These are phyloP conservation scores for Emericellopsis terricola DNA, from an alignment of 495 filamentous ascomycete species.

Conservation along the genomic window DNA sequence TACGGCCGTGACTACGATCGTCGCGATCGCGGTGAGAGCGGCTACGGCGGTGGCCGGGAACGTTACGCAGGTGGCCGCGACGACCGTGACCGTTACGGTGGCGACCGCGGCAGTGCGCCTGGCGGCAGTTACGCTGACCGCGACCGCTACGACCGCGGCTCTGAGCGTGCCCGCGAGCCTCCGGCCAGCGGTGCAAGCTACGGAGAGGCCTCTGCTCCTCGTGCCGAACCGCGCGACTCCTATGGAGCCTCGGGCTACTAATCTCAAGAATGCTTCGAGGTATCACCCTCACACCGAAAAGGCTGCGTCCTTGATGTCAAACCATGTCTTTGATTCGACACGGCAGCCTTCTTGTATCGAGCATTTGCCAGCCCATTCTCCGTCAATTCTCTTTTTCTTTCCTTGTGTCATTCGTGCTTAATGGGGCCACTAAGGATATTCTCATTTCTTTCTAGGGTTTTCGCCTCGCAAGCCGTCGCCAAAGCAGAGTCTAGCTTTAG, in stretches of 20 bases:
- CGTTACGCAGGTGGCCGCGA: slow-evolving; percentile 27
- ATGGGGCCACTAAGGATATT: slow-evolving; percentile 4
- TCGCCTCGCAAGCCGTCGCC: too few relatives aligned
- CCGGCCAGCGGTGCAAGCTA: slow-evolving; percentile 29
- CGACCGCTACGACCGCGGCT: slow-evolving; percentile 34
- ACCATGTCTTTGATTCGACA: too few relatives aligned
- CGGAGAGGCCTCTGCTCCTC: slow-evolving; percentile 40
- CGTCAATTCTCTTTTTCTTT: too few relatives aligned
- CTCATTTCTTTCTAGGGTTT: slow-evolving; percentile 6
- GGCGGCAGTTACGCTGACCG: slow-evolving; percentile 32
- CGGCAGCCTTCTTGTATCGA: too few relatives aligned
- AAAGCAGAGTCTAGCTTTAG: too few relatives aligned
- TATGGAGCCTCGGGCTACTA: slow-evolving; percentile 25
- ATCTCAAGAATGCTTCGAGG: too few relatives aligned
- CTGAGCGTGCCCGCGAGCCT: slow-evolving; percentile 27
- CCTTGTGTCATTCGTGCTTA: slow-evolving; percentile 1
- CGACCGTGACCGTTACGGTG: slow-evolving; percentile 22
- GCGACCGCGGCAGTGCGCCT: slow-evolving; percentile 28
- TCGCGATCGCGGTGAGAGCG: slow-evolving; percentile 34
- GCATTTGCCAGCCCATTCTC: too few relatives aligned
- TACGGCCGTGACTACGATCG: slow-evolving; percentile 44
- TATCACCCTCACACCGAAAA: too few relatives aligned
- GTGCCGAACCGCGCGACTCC: slow-evolving; percentile 41
- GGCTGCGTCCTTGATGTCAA: too few relatives aligned
- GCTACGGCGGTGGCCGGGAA: slow-evolving; percentile 22